Base-by-base conservation (phyloP, 371 early-diverging fungal genomes). In the Amoeboradix gromovi region DNA sequence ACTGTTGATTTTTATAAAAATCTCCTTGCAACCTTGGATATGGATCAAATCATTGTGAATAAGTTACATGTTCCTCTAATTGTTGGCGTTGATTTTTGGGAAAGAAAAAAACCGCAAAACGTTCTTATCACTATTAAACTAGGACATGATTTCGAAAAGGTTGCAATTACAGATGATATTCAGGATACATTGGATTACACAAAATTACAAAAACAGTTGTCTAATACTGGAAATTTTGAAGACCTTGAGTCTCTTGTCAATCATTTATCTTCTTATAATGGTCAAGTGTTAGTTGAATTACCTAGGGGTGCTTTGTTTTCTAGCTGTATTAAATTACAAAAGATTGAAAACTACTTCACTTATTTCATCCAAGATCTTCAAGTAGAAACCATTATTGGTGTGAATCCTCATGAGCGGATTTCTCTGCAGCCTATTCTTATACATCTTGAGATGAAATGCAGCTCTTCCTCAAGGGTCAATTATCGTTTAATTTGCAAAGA, bases 41-140 rank as follows among this genome's bases (percentile, higher is more conserved):
- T n/a, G n/a, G 69, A 69, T 27, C 31, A 30, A 2, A 69, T 69
- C n/a, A 69, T 30, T 30, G 30, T 69, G 22, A 48, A 69, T 2
- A 27, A 91, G 74, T 82, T 94, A 32, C 81, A 83, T 29, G 82
- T 92, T 30, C 85, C 86, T 69, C 87, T 83, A n/a, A 81, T 85
- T 29, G 84, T 91, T 30, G 95, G 95, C 16, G 88, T 88, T 67
- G 93, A 94, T 75, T 84, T 87, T 17, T 94, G 94, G 94, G 92
- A 92, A 71, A 80, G 91, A 29, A 78, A 79, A 29, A 87, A 89
- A 76, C 76, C 81, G 0, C 94, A 94, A 74, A 92, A 94, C 17
- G 81, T 94, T 66, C 80, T 82, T 17, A 84, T 94, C 67, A 83
- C 83, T 66, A 77, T 89, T 22, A 80, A 79, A 32, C 78, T 91